Conservation (phyloP, 169 alveolate genomes). For the Cystoisospora suis region DNA sequence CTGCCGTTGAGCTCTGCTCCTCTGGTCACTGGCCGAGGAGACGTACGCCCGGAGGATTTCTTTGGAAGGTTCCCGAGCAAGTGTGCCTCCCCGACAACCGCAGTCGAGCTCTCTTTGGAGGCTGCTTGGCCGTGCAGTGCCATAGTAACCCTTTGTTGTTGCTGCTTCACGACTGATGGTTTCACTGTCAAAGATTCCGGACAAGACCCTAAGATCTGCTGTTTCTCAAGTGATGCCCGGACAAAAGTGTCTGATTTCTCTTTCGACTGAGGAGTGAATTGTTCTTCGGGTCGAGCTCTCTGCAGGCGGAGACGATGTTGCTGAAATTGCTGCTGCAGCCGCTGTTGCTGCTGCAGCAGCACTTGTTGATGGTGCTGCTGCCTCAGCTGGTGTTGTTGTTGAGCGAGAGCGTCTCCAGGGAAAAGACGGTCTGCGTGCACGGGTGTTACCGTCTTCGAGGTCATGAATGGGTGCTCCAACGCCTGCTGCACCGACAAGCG, state of each 20-base stretch:
- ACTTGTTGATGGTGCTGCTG: constrained; percentile 1
- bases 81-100: too few relatives aligned
- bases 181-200: background rate
- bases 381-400: background rate
- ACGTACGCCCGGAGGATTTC: too few relatives aligned
- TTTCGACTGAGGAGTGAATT: too few relatives aligned
- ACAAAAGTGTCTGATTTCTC: too few relatives aligned
- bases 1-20: too few relatives aligned
- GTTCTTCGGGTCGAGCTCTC: background rate
- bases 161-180: constrained; percentile 6
- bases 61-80: background rate
- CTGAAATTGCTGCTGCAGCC: background rate
- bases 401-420: constrained; percentile 7
- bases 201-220: too few relatives aligned
- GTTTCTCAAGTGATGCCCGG: too few relatives aligned
- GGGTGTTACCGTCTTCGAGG: background rate
- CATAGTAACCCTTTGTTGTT: background rate
- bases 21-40: too few relatives aligned
- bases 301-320: background rate
- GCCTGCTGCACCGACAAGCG: constrained; percentile 67
- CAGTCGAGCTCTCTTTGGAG: too few relatives aligned
- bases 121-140: background rate
- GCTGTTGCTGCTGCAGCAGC: background rate
- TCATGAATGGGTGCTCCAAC: constrained; percentile 59
- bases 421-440: constrained; percentile 34